Evolutionary conservation across 1,284 basidiomycete species (phyloP).

Genomic region (Irpex sp.): DNA sequence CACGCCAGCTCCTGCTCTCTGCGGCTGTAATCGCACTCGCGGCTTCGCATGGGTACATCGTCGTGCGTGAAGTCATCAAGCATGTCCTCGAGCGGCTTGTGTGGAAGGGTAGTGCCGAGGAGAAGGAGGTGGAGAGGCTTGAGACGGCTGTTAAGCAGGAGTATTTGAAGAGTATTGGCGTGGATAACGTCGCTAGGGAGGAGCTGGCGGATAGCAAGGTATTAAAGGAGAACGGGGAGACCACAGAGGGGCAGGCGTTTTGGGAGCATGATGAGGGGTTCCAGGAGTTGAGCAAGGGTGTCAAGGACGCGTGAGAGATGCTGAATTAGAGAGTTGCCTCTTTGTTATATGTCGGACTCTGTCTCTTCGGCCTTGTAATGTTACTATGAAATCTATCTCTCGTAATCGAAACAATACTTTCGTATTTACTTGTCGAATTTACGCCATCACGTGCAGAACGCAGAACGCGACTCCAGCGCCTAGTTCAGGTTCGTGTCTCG

Average conservation of each 20-base stretch:
- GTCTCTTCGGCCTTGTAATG: neutral
- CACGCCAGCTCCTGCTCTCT: slow-evolving; percentile 54
- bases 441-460: neutral
- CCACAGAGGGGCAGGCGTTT: slow-evolving; percentile 37
- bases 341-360: neutral
- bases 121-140: slow-evolving; percentile 48
- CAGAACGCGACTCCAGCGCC: neutral
- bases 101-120: slow-evolving; percentile 73
- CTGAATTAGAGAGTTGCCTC: neutral
- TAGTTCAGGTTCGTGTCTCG: neutral
- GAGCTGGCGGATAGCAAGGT: slow-evolving; percentile 19
- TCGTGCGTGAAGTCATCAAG: slow-evolving; percentile 61
- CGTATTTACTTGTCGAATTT: neutral
- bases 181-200: slow-evolving; percentile 22
- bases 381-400: neutral
- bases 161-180: slow-evolving; percentile 47
- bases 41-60: slow-evolving; percentile 78
- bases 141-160: slow-evolving; percentile 63
- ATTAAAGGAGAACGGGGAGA: slow-evolving; percentile 17
- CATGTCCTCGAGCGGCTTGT: slow-evolving; percentile 70
- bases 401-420: neutral
- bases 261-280: slow-evolving; percentile 67
- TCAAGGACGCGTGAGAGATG: slow-evolving; percentile 55
- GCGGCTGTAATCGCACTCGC: slow-evolving; percentile 74
- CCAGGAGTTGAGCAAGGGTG: slow-evolving; percentile 59